phyloP scores from a whole-genome alignment of 352 stramenopile genomes.

The Globisporangium megalacanthum region DNA sequence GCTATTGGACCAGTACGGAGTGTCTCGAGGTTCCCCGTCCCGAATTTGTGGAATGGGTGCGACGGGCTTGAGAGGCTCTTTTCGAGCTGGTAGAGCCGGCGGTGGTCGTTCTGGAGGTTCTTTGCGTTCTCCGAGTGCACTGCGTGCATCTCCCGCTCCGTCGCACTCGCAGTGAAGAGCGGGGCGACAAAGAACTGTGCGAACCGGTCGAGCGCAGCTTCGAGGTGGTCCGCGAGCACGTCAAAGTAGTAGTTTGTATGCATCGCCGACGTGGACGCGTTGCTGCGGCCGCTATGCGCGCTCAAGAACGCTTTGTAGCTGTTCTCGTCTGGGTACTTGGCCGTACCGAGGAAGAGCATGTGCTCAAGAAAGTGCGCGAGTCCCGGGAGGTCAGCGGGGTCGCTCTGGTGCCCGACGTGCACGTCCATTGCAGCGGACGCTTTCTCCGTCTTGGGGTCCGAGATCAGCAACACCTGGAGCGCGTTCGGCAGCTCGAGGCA shows the following conservation, averaged over 20 bases:
- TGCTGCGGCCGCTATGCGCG: slow-evolving; percentile 90
- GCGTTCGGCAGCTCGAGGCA: slow-evolving; percentile 42
- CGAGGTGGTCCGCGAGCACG: slow-evolving; percentile 71
- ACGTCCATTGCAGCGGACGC: slow-evolving; percentile 93
- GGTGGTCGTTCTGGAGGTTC: slow-evolving; percentile 93
- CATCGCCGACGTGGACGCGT: slow-evolving; percentile 95
- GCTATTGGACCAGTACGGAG: slow-evolving; percentile 38
- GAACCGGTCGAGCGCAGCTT: slow-evolving; percentile 93
- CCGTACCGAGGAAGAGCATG: slow-evolving; percentile 97
- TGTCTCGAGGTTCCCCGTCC: slow-evolving; percentile 86
- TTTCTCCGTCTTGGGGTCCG: slow-evolving; percentile 90
- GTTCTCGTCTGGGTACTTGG: slow-evolving; percentile 95
- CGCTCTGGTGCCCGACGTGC: slow-evolving; percentile 90
- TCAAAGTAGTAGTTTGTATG: slow-evolving; percentile 98
- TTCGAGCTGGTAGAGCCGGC: slow-evolving; percentile 78
- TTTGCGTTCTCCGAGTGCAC: slow-evolving; percentile 97
- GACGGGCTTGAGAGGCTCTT: slow-evolving; percentile 61
- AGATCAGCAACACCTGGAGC: slow-evolving; percentile 82
- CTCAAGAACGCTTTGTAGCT: slow-evolving; percentile 93
- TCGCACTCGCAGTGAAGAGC: slow-evolving; percentile 87
- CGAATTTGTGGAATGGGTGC: slow-evolving; percentile 89
- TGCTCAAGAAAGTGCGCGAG: slow-evolving; percentile 94
- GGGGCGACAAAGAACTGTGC: slow-evolving; percentile 98
- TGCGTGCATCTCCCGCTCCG: slow-evolving; percentile 93
- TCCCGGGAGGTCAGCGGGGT: slow-evolving; percentile 81